Evolutionary conservation across 768 basidiomycete genomes (phyloP), one percentile per base, ranked within the genome.

Genomic region (Leccinum uliginosum): DNA sequence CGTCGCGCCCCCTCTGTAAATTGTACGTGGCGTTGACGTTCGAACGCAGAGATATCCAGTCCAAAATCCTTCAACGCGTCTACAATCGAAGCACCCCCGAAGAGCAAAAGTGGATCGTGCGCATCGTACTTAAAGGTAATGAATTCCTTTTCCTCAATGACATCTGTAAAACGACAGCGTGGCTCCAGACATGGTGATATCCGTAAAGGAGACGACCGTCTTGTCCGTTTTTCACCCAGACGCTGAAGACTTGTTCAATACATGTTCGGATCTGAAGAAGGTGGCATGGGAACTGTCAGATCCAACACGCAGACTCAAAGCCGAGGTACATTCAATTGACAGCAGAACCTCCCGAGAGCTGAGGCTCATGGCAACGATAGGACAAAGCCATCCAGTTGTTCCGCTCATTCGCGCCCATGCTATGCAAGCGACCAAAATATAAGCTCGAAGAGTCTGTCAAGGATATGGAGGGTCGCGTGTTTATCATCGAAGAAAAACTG

Each of bases 91-190:
- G 87, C 24, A 96, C 94, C 1, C 78, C 95, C 0, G 83, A 87
- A 55, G 95, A 98, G 66, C 95, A 97, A 66, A 83, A 85, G 49
- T 99, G 97, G 97, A 86, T 99, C 55, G 87, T 91, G n/a, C 83
- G 93, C 8, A 92, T 99, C 68, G 90, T 99, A 49, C 77, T 98
- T 32, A 97, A 98, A 80, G 96, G 96, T 91, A 53, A 19, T 11
- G 9, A 43, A 3, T 51, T 46, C 26, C 0, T 38, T 53, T 19
- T 38, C 26, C 56, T 53, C 12, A 32, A n/a, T 10, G 24, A 51
- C 56, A 40, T 40, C 23, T 8, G 4, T 27, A 6, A 6, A 6
- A 11, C 51, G 27, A 35, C 35, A 34, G 29, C 12, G 35, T 19
- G 6, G 8, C 3, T 29, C 29, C 47, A 97, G 96, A 98, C 64